phyloP scores from a whole-genome alignment of 2,329 filamentous ascomycete genomes.

The Trichophyton rubrum region DNA sequence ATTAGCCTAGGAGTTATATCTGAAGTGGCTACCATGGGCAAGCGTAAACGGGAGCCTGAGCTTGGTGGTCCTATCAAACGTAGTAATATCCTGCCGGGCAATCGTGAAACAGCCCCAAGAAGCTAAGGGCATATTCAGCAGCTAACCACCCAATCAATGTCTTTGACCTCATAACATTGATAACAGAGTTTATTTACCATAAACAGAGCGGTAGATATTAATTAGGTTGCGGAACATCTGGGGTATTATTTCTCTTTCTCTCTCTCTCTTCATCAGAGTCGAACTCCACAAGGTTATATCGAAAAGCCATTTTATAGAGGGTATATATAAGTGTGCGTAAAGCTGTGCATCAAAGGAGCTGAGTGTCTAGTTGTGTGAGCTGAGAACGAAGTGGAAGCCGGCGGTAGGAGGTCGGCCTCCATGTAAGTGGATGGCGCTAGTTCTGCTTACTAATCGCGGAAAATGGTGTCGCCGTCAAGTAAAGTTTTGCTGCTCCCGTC shows the following conservation, averaged over 20 bases:
- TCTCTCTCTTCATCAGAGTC: slow-evolving; percentile 2
- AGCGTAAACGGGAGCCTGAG: neutral
- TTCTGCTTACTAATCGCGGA: neutral
- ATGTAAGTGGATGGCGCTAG: no score
- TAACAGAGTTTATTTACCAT: neutral
- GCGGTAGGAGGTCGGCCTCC: no score
- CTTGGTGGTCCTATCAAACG: neutral
- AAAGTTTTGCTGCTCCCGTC: neutral
- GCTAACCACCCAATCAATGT: no score
- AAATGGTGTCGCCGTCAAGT: neutral
- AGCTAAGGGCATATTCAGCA: no score
- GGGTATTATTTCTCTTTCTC: neutral
- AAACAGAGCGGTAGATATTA: slow-evolving; percentile 4
- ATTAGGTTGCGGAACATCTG: neutral
- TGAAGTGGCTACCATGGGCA: neutral
- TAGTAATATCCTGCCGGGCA: neutral
- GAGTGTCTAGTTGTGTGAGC: no score
- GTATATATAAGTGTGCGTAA: neutral
- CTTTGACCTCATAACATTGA: no score
- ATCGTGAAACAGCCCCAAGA: no score
- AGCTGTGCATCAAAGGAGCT: no score
- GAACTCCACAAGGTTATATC: neutral
- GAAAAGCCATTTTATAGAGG: slow-evolving; percentile 3
- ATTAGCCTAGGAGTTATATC: neutral
- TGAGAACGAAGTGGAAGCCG: no score